Evolutionary conservation across 495 filamentous ascomycete genomes (phyloP).

Genomic region (Hyaloscypha finlandica): DNA sequence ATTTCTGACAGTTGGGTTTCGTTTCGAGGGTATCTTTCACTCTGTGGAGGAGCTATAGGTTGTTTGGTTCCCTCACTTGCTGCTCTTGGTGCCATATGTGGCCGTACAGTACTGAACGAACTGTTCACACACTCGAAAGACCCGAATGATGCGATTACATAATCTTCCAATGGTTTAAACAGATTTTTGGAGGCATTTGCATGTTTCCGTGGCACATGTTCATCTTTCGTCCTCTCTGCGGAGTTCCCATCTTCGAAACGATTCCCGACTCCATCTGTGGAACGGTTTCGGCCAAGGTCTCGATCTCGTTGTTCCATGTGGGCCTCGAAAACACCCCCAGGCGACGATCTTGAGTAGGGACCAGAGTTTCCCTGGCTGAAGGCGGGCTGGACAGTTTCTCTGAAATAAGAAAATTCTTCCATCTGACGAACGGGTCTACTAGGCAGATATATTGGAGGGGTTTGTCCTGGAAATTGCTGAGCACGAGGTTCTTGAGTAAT

Average conservation of each 20-base stretch:
- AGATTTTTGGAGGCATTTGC: conserved; percentile 39
- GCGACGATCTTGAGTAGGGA: conserved; percentile 28
- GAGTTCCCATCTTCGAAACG: not conserved
- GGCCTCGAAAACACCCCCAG: conserved; percentile 22
- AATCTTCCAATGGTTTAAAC: conserved; percentile 76
- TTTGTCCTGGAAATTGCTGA: not conserved
- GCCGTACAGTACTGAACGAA: conserved; percentile 60
- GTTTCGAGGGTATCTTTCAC: conserved; percentile 8
- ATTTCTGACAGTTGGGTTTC: conserved; percentile 51
- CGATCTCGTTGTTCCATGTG: conserved; percentile 20
- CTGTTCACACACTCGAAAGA: conserved; percentile 70
- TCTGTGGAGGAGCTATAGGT: not conserved
- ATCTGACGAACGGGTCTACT: not conserved
- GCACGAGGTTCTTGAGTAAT: not conserved
- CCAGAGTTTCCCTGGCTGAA: conserved; percentile 4
- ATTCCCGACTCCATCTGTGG: not conserved
- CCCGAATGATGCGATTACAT: conserved; percentile 68
- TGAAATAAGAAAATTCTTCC: not conserved
- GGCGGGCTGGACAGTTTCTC: conserved; percentile 1
- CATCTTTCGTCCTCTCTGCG: conserved; percentile 1
- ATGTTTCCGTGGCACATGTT: not conserved
- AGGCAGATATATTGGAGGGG: conserved; percentile 12
- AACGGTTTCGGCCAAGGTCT: not conserved
- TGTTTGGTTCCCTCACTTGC: conserved; percentile 43
- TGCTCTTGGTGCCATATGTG: conserved; percentile 36